Conservation (phyloP, 2,329 filamentous ascomycete species). For the Tolypocladium pustulatum region DNA sequence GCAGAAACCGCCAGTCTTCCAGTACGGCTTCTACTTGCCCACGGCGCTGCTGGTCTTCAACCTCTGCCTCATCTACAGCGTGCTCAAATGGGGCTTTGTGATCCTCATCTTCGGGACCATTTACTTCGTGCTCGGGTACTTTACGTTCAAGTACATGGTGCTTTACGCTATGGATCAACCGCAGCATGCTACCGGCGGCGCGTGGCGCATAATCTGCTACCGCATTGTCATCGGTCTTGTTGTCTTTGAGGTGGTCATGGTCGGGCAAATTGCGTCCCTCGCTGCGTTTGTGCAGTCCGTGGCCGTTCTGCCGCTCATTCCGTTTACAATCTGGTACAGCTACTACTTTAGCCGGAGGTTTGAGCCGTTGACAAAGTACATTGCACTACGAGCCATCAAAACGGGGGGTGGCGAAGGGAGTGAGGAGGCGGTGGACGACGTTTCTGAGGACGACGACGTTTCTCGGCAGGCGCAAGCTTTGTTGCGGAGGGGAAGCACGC, state of each 20-base stretch:
- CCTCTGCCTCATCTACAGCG: constrained; percentile 89
- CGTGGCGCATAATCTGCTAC: constrained; percentile 95
- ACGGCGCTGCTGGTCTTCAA: constrained; percentile 90
- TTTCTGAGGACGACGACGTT: constrained; percentile 31
- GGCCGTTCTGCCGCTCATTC: constrained; percentile 65
- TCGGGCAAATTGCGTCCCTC: constrained; percentile 70
- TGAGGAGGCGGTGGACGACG: constrained; percentile 25
- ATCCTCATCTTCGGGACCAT: constrained; percentile 73
- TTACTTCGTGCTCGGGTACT: constrained; percentile 77
- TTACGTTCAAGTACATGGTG: constrained; percentile 94
- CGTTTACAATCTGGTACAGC: constrained; percentile 79
- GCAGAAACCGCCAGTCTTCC: constrained; percentile 73
- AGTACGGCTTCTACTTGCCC: constrained; percentile 91
- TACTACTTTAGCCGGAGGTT: constrained; percentile 74
- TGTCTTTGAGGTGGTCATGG: constrained; percentile 85
- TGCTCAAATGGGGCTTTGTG: constrained; percentile 67
- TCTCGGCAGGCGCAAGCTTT: constrained; percentile 27
- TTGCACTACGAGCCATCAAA: constrained; percentile 78
- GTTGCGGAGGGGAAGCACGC: constrained; percentile 46
- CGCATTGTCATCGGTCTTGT: constrained; percentile 77
- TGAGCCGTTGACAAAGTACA: constrained; percentile 82
- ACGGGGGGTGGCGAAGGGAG: constrained; percentile 27
- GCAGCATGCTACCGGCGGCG: constrained; percentile 83
- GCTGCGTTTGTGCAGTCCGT: constrained; percentile 63
- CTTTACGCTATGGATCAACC: constrained; percentile 98